Evolutionary conservation across 2,329 filamentous ascomycete genomes (phyloP), one percentile per base, ranked within the genome.

Genomic region (Penicillium sp.): DNA sequence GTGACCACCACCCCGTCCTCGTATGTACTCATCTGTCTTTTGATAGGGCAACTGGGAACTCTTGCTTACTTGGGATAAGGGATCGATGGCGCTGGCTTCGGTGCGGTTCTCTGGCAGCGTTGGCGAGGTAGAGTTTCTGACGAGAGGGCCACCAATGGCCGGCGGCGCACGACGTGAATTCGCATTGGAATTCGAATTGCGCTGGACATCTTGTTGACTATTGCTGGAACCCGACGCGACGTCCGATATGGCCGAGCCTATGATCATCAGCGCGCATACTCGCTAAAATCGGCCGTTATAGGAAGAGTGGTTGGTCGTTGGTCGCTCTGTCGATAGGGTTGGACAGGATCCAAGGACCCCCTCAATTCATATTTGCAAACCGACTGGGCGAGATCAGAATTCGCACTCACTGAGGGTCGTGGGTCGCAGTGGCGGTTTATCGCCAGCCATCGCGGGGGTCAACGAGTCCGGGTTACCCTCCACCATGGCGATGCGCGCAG

Each of bases 61-160:
- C 42, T 23, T 20, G 40, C 67, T 61, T 63, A 88, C 85, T 72
- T 88, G 84, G 45, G 86, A 88, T 58, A 88, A 75, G 50, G 86
- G 86, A 69, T 89, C 86, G 55, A 87, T 86, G 21, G 78, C 78
- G 46, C 80, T 76, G 46, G 65, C 66, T 45, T 73, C 68, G 45
- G 67, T 65, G 39, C 58, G 61, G 15, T 60, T 58, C 40, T 71
- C 67, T 15, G 62, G 54, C 21, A 60, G 47, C 30, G 57, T 62
- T 30, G 64, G 60, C 26, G 58, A 63, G n/a, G 59, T 59, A 20
- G 67, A 63, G 46, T 61, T 62, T 48, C 62, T 60, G 45, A 40
- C 58, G 21, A 59, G n/a, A 33, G 59, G 56, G 24, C 60, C 53
- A 34, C 63, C 61, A 57, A 55, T 58, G 15, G 53, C 46, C 29